Evolutionary conservation across 306 rosid species (phyloP), one percentile per base, ranked within the genome.

Genomic region (Rosa lucieae): DNA sequence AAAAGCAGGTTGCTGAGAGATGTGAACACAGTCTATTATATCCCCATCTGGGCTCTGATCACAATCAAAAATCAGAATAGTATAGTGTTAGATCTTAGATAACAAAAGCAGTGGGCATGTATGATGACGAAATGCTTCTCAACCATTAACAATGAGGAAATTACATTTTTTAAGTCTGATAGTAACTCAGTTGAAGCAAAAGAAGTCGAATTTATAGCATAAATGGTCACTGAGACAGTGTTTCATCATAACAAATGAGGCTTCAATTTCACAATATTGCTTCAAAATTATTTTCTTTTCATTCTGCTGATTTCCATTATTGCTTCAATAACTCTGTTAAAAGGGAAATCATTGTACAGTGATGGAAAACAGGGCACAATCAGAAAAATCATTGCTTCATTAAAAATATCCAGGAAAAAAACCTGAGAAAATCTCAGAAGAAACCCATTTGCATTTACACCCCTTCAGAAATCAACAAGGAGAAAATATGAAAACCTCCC

Each of bases 31-130:
- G 79, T 96, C 99, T 67, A 96, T 96, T 6, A 81, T 74, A 86
- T 96, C 99, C 42, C 99, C 99, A 85, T 96, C 99, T 83, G 98
- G 93, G 70, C 99, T 96, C 99, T 96, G 98, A 75, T 55, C 62
- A 71, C 72, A 83, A 70, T 65, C 15, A 85, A 44, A 86, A 77
- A 82, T 14, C 78, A 82, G 13, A 43, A 44, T 1, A 83, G 75
- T 46, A 37, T 10, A 39, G 74, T 37, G 79, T 74, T 14, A 85
- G 71, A 80, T 53, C 80, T 77, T 32, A 42, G 11, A 23, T 8
- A 70, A 17, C 69, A 15, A 11, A 62, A 46, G 20, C 59, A 17
- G 13, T 14, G 18, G 21, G 63, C 7, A 42, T 44, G 18, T 52
- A 40, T 13, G 32, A n/a, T 11, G 35, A 53, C 3, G 49, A 9